Evolutionary conservation across 495 filamentous ascomycete genomes (phyloP).

Genomic region (Neohortaea acidophila): DNA sequence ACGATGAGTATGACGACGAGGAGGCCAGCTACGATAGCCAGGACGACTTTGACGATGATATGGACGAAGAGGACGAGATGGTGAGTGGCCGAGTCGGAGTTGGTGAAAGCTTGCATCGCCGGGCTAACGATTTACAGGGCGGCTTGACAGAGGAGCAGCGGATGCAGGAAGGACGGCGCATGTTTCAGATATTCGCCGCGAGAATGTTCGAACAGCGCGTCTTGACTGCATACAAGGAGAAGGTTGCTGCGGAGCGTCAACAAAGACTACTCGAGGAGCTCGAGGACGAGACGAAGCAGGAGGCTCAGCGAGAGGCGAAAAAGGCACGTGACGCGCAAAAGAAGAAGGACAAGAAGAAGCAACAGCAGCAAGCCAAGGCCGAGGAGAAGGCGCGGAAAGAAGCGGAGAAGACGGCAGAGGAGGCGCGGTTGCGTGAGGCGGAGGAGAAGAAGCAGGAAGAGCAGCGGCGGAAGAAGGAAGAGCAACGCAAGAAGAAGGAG

Average conservation of each 20-base stretch:
- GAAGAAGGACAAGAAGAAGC: constrained; percentile 74
- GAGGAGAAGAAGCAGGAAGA: constrained; percentile 74
- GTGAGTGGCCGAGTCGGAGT: constrained; percentile 24
- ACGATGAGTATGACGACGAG: constrained; percentile 43
- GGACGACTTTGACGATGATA: constrained; percentile 75
- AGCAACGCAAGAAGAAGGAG: constrained; percentile 81
- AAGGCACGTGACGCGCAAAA: constrained; percentile 86
- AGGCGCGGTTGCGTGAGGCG: constrained; percentile 56
- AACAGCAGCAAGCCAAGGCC: constrained; percentile 72
- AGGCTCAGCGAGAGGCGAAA: constrained; percentile 71
- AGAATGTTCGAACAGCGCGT: constrained; percentile 99
- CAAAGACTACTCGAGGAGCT: constrained; percentile 83
- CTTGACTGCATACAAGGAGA: constrained; percentile 90
- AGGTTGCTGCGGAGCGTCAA: constrained; percentile 83
- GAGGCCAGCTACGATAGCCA: constrained; percentile 82
- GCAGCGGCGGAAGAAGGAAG: constrained; percentile 62
- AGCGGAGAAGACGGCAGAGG: constrained; percentile 82
- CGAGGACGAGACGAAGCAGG: constrained; percentile 60
- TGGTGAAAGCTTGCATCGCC: background rate
- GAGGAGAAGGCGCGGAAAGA: constrained; percentile 79
- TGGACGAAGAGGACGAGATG: constrained; percentile 75
- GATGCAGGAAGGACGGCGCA: constrained; percentile 94
- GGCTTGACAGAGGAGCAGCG: constrained; percentile 95
- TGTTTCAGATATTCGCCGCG: constrained; percentile 99
- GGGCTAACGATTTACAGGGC: constrained; percentile 43